phyloP scores from a whole-genome alignment of 2,329 filamentous ascomycete genomes.

The Fusarium sp. region DNA sequence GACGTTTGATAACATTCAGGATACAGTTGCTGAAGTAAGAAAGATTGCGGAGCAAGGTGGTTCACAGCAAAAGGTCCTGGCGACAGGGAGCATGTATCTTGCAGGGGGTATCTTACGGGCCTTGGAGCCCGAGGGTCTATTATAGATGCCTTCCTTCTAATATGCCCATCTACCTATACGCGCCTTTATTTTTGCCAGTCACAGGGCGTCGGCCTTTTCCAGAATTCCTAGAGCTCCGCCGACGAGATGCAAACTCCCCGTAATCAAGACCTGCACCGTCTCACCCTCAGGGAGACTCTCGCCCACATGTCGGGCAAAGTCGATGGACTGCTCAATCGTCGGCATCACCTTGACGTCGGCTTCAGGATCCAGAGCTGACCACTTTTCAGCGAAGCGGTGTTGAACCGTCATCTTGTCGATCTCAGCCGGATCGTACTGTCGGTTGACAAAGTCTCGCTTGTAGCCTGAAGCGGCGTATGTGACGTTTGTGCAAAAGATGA shows the following conservation, averaged over 20 bases:
- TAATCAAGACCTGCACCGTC: constrained; percentile 64
- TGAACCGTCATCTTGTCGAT: constrained; percentile 65
- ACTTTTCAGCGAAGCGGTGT: constrained; percentile 64
- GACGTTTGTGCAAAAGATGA: constrained; percentile 85
- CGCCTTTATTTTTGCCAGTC: constrained; percentile 9
- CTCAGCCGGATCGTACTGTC: constrained; percentile 63
- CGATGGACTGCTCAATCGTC: constrained; percentile 68
- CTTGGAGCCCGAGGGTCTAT: constrained; percentile 63
- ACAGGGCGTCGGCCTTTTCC: constrained; percentile 60
- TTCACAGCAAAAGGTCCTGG: constrained; percentile 70
- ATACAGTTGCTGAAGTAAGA: constrained; percentile 72
- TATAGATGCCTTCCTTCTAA: constrained; percentile 41
- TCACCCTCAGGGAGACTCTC: constrained; percentile 47
- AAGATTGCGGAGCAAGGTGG: constrained; percentile 48
- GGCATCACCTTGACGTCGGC: constrained; percentile 61
- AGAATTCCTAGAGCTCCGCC: constrained; percentile 65
- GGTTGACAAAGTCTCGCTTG: constrained; percentile 69
- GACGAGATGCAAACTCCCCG: constrained; percentile 73
- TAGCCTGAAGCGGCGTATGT: constrained; percentile 64
- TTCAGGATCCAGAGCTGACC: constrained; percentile 60
- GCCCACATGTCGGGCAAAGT: constrained; percentile 56
- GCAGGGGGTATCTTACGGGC: constrained; percentile 83
- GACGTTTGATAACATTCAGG: constrained; percentile 76
- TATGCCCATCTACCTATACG: not conserved
- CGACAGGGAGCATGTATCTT: constrained; percentile 87